These are phyloP conservation scores for Conringia planisiliqua DNA, from an alignment of 345 rosid genomes.

Conservation along the genomic window DNA sequence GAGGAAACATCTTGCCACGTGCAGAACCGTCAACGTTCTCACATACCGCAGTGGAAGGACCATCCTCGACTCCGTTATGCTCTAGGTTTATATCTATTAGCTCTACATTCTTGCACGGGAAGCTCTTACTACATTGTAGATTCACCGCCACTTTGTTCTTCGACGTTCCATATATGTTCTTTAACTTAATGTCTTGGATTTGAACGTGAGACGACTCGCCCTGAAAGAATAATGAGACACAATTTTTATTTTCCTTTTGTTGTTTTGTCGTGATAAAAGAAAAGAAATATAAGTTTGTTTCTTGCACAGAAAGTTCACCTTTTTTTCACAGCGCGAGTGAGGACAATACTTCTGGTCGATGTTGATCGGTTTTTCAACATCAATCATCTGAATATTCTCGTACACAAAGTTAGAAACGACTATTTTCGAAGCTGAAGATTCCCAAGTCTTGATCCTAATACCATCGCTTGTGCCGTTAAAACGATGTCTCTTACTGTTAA, in stretches of 20 bases:
- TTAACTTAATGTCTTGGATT: too few species aligned
- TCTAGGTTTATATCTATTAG: conserved; percentile 27
- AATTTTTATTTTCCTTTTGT: too few species aligned
- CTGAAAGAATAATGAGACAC: not conserved
- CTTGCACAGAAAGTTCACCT: not conserved
- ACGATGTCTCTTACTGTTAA: not conserved
- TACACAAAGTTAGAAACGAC: conserved; percentile 13
- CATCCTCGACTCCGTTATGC: not conserved
- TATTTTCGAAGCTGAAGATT: conserved; percentile 15
- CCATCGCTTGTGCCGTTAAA: conserved; percentile 2
- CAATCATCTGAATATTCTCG: conserved; percentile 28
- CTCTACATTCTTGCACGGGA: conserved; percentile 26
- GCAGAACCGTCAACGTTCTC: not conserved
- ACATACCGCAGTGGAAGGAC: conserved; percentile 24
- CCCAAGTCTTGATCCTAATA: not conserved
- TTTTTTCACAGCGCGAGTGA: conserved; percentile 3
- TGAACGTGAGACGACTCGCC: not conserved
- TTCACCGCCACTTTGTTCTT: too few species aligned
- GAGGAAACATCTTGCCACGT: conserved; percentile 8
- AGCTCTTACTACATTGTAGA: too few species aligned
- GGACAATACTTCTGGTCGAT: not conserved
- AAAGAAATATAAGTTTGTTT: not conserved
- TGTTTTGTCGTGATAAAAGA: too few species aligned
- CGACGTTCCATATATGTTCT: too few species aligned
- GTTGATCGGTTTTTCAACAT: conserved; percentile 4